Percentiles rank a stretch among this genome's conserved stretches.
These are phyloP conservation scores for Medicago truncatula DNA, from an alignment of 306 rosid genomes.

Conservation along the genomic window DNA sequence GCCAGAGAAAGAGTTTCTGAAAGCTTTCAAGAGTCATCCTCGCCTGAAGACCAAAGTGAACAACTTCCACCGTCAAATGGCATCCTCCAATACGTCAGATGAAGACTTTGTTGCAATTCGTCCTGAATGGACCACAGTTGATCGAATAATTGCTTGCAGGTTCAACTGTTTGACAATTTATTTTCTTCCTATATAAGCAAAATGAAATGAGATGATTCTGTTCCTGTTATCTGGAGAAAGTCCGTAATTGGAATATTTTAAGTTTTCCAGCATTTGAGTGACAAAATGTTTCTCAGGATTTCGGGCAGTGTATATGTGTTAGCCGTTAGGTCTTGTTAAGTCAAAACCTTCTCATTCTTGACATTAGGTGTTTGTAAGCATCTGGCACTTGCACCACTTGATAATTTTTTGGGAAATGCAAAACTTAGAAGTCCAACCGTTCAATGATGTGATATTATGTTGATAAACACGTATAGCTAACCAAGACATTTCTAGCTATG, in stretches of 20 bases:
- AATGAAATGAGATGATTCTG: constrained; percentile 12
- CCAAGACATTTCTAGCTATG: not conserved
- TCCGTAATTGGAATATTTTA: constrained; percentile 33
- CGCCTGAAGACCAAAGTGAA: constrained; percentile 84
- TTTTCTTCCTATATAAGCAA: constrained; percentile 37
- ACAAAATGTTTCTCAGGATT: constrained; percentile 32
- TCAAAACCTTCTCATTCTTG: constrained; percentile 18
- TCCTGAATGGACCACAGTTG: constrained; percentile 98
- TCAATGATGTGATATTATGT: constrained; percentile 3
- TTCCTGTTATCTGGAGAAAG: constrained; percentile 22
- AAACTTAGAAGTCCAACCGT: not conserved
- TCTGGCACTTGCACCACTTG: constrained; percentile 15
- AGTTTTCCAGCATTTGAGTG: constrained; percentile 33
- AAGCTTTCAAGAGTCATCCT: constrained; percentile 89
- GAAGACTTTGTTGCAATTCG: constrained; percentile 96
- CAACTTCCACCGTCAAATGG: constrained; percentile 86
- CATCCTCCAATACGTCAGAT: constrained; percentile 67
- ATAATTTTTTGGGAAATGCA: not conserved
- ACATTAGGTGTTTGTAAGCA: constrained; percentile 11
- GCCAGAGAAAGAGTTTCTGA: constrained; percentile 90
- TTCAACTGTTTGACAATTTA: constrained; percentile 41
- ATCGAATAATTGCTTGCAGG: constrained; percentile 96
- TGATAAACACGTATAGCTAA: constrained; percentile 11
- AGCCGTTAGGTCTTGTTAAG: constrained; percentile 13
- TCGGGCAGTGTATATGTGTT: constrained; percentile 20